These are phyloP conservation scores for Microbotryum violaceum DNA, from an alignment of 1,284 basidiomycete species.

Conservation along the genomic window DNA sequence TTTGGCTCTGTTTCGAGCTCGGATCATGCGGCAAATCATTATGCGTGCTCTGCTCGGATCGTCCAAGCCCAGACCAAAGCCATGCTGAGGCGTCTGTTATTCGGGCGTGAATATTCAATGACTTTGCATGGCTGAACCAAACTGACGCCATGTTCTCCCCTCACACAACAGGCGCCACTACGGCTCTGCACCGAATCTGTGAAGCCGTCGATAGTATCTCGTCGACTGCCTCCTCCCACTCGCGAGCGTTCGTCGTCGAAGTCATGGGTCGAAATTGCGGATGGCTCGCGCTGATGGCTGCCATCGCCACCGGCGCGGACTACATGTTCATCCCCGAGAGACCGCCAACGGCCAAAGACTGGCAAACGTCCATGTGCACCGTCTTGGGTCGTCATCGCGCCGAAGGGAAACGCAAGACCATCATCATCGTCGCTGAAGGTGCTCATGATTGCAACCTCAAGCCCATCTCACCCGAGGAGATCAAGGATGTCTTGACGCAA, in stretches of 20 bases:
- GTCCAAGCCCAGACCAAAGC: background rate
- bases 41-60: too few species aligned
- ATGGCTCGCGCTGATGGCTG: constrained; percentile 90
- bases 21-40: background rate
- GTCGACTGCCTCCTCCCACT: constrained; percentile 90
- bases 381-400: constrained; percentile 74
- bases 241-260: constrained; percentile 94
- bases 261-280: constrained; percentile 99
- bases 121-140: too few species aligned
- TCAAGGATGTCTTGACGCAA: constrained; percentile 80
- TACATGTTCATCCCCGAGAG: constrained; percentile 95
- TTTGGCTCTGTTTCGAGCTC: background rate
- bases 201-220: constrained; percentile 98
- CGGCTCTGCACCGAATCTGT: constrained; percentile 91
- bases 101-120: too few species aligned
- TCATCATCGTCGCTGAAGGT: constrained; percentile 96
- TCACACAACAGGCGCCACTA: constrained; percentile 57
- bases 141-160: background rate
- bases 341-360: constrained; percentile 68
- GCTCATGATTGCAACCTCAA: constrained; percentile 80
- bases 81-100: background rate
- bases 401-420: constrained; percentile 92
- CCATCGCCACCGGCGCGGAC: constrained; percentile 89
- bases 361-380: constrained; percentile 90
- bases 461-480: constrained; percentile 80